Evolutionary conservation across 176 grass and related monocot genomes (phyloP), one percentile per base, ranked within the genome.

Genomic region (Hsuehochloa calcarea): DNA sequence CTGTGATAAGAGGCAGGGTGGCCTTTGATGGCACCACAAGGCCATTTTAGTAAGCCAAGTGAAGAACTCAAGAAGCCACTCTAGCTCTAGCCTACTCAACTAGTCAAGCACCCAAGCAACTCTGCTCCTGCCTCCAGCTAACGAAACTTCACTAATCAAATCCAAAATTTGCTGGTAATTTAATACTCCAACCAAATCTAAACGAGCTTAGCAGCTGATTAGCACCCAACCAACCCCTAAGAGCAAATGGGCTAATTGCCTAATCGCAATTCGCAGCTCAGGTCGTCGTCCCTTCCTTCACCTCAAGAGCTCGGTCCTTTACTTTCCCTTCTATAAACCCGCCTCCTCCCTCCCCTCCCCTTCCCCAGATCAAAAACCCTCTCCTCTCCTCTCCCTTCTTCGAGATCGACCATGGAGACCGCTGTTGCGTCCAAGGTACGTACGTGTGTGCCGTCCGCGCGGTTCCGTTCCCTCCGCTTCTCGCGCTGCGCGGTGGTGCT

Each of bases 241-340:
- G 72, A 82, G 52, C 82, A 11, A 15, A 20, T 41, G 40, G 75
- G 51, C 77, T 52, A 72, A 40, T 73, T 11, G 34, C 77, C 77
- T 52, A 64, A 16, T 65, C 23, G 23, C 77, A 8, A 78, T 69
- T 68, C 56, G 38, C 74, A 23, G 52, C 8, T 3, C 43, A 56
- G n/a, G 72, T 62, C 68, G 80, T 82, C 84, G 89, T 69, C 89
- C 85, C 85, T 91, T 90, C 80, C 89, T 69, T 63, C 80, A 72
- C 61, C 89, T 74, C 89, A 90, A 90, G 80, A 83, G 89, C 75
- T 83, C 84, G 34, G 16, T 62, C 2, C 6, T 31, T 3, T 6
- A 16, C 27, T 8, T 1, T 5, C 12, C 45, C 29, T 40, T 15
- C 85, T 91, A 87, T 87, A 91, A 91, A 91, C 81, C 80, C 80